Percentiles rank a stretch among this genome's conserved stretches.
These are phyloP conservation scores for Trichoderma orchidacearum DNA, from an alignment of 495 filamentous ascomycete genomes.

Conservation along the genomic window DNA sequence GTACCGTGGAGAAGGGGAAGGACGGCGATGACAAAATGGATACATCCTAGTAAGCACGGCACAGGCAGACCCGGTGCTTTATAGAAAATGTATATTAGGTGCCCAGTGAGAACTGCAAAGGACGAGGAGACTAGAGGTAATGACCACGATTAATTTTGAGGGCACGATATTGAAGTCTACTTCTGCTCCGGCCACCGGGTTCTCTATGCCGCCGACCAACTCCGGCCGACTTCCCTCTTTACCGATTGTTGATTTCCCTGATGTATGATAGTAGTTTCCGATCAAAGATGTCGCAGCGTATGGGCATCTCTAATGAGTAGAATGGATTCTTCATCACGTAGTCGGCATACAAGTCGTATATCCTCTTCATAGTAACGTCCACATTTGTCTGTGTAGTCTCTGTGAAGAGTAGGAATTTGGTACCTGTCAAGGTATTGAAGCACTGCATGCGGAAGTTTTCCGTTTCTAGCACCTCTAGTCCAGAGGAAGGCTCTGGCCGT, in stretches of 20 bases:
- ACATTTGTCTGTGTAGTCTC: constrained; percentile 83
- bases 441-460: constrained; percentile 87
- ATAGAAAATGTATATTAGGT: background rate
- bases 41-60: constrained; percentile 33
- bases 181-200: background rate
- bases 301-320: constrained; percentile 94
- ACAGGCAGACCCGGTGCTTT: background rate
- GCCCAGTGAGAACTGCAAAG: background rate
- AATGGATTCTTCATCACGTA: constrained; percentile 99
- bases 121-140: background rate
- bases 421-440: constrained; percentile 87
- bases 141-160: background rate
- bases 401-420: constrained; percentile 91
- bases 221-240: constrained; percentile 1
- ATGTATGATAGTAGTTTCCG: constrained; percentile 64
- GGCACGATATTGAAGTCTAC: background rate
- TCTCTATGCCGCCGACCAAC: constrained; percentile 1
- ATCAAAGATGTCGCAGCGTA: constrained; percentile 90
- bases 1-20: constrained; percentile 22
- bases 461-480: constrained; percentile 82
- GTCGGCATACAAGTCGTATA: constrained; percentile 93
- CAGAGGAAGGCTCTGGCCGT: constrained; percentile 45
- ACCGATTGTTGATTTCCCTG: constrained; percentile 41
- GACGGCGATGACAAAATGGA: constrained; percentile 80
- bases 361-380: constrained; percentile 61